Evolutionary conservation across 306 rosid genomes (phyloP).

Genomic region (Corylus heterophylla): DNA sequence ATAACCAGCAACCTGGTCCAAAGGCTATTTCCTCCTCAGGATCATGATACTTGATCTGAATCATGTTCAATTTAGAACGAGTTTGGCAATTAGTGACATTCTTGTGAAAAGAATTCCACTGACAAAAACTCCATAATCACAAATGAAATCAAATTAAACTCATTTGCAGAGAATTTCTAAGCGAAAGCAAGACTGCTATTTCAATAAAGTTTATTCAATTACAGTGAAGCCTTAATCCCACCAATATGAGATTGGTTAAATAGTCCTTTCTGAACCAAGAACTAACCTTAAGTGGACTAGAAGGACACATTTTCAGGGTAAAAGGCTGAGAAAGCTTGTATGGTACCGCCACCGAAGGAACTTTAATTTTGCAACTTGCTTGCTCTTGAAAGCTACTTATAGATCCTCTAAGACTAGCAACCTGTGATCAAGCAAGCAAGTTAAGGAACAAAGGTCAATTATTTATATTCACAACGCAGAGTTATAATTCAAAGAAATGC

Average conservation of each 20-base stretch:
- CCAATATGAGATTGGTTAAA: slow-evolving; percentile 17
- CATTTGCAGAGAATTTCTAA: background rate
- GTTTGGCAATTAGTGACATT: background rate
- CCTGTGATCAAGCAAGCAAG: slow-evolving; percentile 50
- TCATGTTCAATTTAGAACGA: slow-evolving; percentile 26
- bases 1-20: slow-evolving; percentile 98
- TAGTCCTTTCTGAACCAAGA: slow-evolving; percentile 21
- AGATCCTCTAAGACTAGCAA: slow-evolving; percentile 95
- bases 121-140: background rate
- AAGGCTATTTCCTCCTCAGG: slow-evolving; percentile 98
- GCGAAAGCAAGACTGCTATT: slow-evolving; percentile 6
- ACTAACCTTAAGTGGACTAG: slow-evolving; percentile 78
- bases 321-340: slow-evolving; percentile 73
- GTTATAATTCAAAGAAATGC: background rate
- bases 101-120: background rate
- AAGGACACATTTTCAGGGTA: slow-evolving; percentile 59
- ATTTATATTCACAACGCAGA: background rate
- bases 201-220: background rate
- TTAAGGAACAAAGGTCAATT: slow-evolving; percentile 21
- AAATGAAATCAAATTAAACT: slow-evolving; percentile 11
- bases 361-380: slow-evolving; percentile 84
- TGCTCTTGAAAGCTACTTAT: slow-evolving; percentile 97
- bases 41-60: slow-evolving; percentile 78
- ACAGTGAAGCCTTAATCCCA: slow-evolving; percentile 15
- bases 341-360: slow-evolving; percentile 71